These are phyloP conservation scores for Carex parvula DNA, from an alignment of 176 grass and related monocot genomes.

Conservation along the genomic window DNA sequence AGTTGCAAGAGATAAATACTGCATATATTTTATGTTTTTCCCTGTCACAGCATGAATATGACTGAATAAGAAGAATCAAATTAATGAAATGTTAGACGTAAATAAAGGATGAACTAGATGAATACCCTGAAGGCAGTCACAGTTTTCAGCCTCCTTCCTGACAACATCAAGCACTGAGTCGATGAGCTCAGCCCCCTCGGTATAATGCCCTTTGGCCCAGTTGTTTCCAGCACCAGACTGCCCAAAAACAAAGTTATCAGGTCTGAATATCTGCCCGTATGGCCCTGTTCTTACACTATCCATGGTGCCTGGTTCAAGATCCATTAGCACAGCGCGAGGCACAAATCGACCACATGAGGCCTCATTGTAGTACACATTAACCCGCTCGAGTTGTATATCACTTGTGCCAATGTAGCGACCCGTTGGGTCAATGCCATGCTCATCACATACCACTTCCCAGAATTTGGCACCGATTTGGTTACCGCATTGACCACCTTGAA, in stretches of 20 bases:
- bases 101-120: background rate
- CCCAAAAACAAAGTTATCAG: slow-evolving; percentile 72
- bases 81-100: background rate
- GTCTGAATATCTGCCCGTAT: slow-evolving; percentile 71
- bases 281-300: slow-evolving; percentile 66
- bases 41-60: background rate
- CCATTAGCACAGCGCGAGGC: slow-evolving; percentile 70
- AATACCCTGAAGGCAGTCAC: slow-evolving; percentile 77
- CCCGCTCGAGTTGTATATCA: slow-evolving; percentile 70
- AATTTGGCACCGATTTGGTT: slow-evolving; percentile 81
- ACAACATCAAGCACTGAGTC: slow-evolving; percentile 69
- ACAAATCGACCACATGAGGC: slow-evolving; percentile 62
- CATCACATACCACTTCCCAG: slow-evolving; percentile 74
- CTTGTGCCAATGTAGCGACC: slow-evolving; percentile 42
- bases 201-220: slow-evolving; percentile 83
- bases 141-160: slow-evolving; percentile 85
- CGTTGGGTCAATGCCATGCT: slow-evolving; percentile 60
- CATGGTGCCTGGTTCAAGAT: slow-evolving; percentile 81
- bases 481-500: slow-evolving; percentile 71
- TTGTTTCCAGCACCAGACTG: slow-evolving; percentile 75
- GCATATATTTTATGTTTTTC: background rate
- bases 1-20: background rate
- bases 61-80: background rate
- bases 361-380: slow-evolving; percentile 82
- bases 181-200: slow-evolving; percentile 72